Base-by-base conservation (phyloP, 2,329 filamentous ascomycete species). In the Cordyceps javanica region DNA sequence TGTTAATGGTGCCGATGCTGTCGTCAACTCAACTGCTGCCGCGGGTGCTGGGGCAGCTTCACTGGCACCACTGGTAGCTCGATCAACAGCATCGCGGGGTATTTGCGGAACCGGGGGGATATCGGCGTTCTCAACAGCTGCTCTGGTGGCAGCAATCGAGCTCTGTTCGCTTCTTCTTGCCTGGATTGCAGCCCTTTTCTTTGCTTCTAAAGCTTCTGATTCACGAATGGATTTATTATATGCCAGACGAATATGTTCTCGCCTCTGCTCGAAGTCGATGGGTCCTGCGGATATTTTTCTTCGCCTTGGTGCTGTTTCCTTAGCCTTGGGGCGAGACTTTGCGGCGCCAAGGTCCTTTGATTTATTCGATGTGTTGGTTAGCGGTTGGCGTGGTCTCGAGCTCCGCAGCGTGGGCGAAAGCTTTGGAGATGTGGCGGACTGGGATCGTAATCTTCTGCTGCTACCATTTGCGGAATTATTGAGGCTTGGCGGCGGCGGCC, bases 161-260 rank as follows among this genome's bases (percentile, higher is more conserved):
- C 62, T 60, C n/a, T 55, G 49, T 14, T 66, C 68, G 13, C 70
- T 69, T 66, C 81, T 73, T 62, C 77, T 80, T 57, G 65, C 64
- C 60, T 83, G 80, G 23, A 78, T 19, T 19, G 54, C 79, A 34
- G 80, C 80, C 53, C 74, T 74, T 68, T 78, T 73, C 66, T 78
- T 77, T 53, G 77, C 78, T 58, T 80, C 79, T n/a, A 76, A 72
- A 59, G 81, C 85, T 67, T 89, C 86, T 64, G 77, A 88, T 67
- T 90, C 88, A 61, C 87, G 82, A 49, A 94, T 85, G n/a, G 88
- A 90, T 68, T 89, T 90, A 64, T 85, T 92, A 70, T 95, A 93
- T 14, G 90, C 91, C 58, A 91, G 83, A 64, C 92, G 88, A 65
- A 96, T 95, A 60, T 86, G 85, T 67, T 91, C 87, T 64, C 91